phyloP scores from a whole-genome alignment of 495 filamentous ascomycete genomes.

The Talaromyces thailandensis region DNA sequence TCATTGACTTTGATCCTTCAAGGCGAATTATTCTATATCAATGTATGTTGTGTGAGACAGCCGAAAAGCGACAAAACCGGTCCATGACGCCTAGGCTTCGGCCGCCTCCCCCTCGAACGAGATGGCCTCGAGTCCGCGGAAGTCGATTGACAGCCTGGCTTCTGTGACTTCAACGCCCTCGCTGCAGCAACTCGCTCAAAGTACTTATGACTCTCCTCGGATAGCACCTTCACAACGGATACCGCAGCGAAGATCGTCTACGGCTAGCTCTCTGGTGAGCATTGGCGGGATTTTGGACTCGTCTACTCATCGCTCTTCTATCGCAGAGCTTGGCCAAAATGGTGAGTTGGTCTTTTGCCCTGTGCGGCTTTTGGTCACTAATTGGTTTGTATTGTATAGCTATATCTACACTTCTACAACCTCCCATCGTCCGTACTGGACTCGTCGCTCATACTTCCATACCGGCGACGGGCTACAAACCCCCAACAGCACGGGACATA shows the following conservation, averaged over 20 bases:
- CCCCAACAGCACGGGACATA: constrained; percentile 87
- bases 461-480: constrained; percentile 60
- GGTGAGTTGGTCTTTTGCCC: constrained; percentile 31
- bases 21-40: background rate
- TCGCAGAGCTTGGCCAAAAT: constrained; percentile 75
- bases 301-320: constrained; percentile 46
- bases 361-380: background rate
- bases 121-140: constrained; percentile 60
- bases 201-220: constrained; percentile 32
- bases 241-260: constrained; percentile 64
- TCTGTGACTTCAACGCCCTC: constrained; percentile 42
- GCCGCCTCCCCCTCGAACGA: constrained; percentile 24
- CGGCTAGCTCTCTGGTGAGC: constrained; percentile 78
- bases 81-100: constrained; percentile 6
- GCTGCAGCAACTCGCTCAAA: constrained; percentile 51
- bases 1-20: background rate
- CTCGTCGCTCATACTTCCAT: constrained; percentile 65
- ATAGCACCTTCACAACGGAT: constrained; percentile 32
- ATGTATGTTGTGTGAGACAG: background rate
- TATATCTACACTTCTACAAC: constrained; percentile 87
- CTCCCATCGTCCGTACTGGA: constrained; percentile 82
- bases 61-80: background rate
- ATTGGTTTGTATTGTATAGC: constrained; percentile 35
- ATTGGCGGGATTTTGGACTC: constrained; percentile 68
- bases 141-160: constrained; percentile 60